Base-by-base conservation (phyloP, 2,329 filamentous ascomycete genomes). In the Grosmannia huntii region DNA sequence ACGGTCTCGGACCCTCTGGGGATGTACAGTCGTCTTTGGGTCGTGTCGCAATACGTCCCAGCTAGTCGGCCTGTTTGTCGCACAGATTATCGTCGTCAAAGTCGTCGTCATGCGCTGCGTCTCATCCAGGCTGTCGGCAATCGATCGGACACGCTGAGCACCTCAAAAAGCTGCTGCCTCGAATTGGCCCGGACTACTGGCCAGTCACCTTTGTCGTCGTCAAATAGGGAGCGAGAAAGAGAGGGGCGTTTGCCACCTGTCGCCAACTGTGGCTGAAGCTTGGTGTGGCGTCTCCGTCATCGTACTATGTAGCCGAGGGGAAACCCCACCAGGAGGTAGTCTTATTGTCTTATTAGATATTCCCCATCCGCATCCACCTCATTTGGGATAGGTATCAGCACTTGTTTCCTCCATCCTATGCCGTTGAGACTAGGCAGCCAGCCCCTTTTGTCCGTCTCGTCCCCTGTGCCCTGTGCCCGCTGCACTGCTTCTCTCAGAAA, bases 371-470 rank as follows among this genome's bases (percentile, higher is more conserved):
- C 36, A 38, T 54, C 53, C 53, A 21, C 53, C 38, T 54, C 23
- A 53, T 53, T 53, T 38, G 51, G 33, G 41, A 49, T 14, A 46
- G 41, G 57, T 58, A 58, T 58, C 57, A 58, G 57, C 41, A 11
- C 51, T 28, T 28, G 52, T 58, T 58, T 58, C 57, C 49, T n/a
- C 51, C 48, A 4, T 36, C n/a, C 50, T 36, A 54, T 58, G 50
- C 48, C 23, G 14, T 21, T 27, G 36, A 16, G 11, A 10, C 33
- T 33, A 28, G 41, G 27, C 28, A n/a, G 31, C 28, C n/a, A n/a
- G 6, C 31, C 21, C n/a, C 31, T 38, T 36, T 54, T 23, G 21
- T 21, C 14, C 36, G 36, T 16, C 12, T 38, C 36, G 31, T 7
- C 7, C 27, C 27, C 27, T 4, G 27, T 7, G 27, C 27, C 27